These are phyloP conservation scores for Cyberlindnera bimundalis DNA, from an alignment of 805 yeast species.

Conservation along the genomic window DNA sequence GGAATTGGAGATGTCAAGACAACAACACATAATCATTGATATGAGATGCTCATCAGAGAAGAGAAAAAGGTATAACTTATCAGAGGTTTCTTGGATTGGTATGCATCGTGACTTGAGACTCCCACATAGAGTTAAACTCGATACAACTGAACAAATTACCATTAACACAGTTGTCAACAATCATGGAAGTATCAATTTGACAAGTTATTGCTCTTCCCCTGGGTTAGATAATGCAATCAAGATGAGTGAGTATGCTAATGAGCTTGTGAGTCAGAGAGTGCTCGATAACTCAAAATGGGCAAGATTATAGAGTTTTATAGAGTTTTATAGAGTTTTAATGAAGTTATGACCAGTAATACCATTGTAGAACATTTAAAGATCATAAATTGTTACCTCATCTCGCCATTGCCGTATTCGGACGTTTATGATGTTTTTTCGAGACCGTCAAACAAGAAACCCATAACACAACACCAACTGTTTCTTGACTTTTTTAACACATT, in stretches of 20 bases:
- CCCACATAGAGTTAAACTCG: slow-evolving; percentile 4
- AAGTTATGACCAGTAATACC: no score
- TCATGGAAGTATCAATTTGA: neutral
- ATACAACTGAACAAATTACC: neutral
- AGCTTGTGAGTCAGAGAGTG: neutral
- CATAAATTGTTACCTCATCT: no score
- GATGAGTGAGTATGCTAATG: neutral
- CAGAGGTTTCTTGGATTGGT: slow-evolving; percentile 9
- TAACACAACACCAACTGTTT: no score
- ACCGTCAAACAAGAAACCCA: no score
- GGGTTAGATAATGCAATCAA: neutral
- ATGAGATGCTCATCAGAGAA: neutral
- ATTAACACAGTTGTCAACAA: neutral
- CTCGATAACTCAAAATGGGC: neutral
- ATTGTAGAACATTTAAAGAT: no score
- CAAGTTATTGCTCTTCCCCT: neutral
- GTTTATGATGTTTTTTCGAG: no score
- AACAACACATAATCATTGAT: neutral
- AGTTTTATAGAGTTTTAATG: no score
- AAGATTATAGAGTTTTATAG: no score
- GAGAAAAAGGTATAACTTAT: slow-evolving; percentile 1
- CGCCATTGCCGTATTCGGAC: no score
- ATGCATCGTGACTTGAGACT: slow-evolving; percentile 8
- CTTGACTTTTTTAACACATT: no score
- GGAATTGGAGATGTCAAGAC: slow-evolving; percentile 1